Evolutionary conservation across 169 alveolate species (phyloP).

Genomic region (Toxoplasma gondii): DNA sequence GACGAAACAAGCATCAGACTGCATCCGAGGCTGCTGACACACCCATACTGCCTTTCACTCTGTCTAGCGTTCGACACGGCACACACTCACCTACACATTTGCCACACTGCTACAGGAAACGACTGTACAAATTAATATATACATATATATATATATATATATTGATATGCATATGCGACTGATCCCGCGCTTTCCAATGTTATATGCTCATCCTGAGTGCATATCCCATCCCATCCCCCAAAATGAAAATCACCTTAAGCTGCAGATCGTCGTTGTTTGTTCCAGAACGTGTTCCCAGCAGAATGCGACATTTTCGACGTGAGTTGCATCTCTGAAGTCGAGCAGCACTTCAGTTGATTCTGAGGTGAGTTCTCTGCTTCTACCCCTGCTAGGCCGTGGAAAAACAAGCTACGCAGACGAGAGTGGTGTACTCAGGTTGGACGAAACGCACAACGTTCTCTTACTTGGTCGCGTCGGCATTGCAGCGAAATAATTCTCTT

Average conservation of each 20-base stretch:
- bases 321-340: no score
- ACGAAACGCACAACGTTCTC: neutral
- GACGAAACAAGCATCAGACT: neutral
- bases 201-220: no score
- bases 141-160: neutral
- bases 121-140: neutral
- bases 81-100: neutral
- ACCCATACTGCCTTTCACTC: no score
- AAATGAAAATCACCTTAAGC: no score
- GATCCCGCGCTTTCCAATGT: no score
- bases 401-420: neutral
- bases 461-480: slow-evolving; percentile 39
- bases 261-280: no score
- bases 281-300: no score
- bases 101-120: neutral
- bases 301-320: no score
- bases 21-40: no score
- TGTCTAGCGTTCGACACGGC: neutral
- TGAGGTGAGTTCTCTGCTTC: neutral
- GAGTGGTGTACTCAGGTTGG: neutral
- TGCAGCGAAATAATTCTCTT: slow-evolving; percentile 14
- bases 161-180: no score
- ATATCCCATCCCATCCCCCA: no score
- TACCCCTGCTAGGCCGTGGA: neutral
- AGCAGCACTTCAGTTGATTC: neutral